Evolutionary conservation across 2,329 filamentous ascomycete species (phyloP).

Genomic region (Cadophora gregata): DNA sequence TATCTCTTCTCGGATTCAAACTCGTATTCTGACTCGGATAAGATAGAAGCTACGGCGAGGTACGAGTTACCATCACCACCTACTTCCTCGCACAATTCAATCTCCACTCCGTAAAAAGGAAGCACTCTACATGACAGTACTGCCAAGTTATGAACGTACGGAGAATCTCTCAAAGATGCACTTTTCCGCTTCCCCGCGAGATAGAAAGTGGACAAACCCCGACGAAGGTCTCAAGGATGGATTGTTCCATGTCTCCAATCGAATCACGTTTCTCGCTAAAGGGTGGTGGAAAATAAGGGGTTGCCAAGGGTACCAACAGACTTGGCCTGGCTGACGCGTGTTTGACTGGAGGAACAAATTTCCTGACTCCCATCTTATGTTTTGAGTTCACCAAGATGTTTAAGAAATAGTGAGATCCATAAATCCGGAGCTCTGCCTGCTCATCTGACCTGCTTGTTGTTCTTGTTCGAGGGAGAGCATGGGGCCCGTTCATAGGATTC

Average conservation of each 20-base stretch:
- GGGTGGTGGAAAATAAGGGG: constrained; percentile 11
- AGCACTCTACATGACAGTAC: constrained; percentile 8
- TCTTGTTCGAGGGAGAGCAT: not conserved
- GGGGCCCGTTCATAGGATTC: not conserved
- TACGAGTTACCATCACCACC: not conserved
- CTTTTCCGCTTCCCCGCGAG: not conserved
- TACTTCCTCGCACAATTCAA: not conserved
- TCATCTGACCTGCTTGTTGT: not conserved
- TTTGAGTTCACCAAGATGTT: not conserved
- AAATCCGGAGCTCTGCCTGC: not conserved
- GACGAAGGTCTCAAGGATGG: not conserved
- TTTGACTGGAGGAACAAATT: constrained; percentile 10
- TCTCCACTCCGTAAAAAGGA: constrained; percentile 5
- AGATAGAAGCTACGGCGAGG: not conserved
- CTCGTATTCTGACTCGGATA: too few species aligned
- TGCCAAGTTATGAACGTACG: constrained; percentile 5
- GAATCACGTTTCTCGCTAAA: constrained; percentile 11
- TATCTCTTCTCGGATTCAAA: not conserved
- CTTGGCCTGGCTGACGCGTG: not conserved
- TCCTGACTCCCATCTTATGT: not conserved
- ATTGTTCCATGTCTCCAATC: constrained; percentile 2
- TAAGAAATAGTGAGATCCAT: not conserved
- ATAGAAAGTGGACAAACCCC: not conserved
- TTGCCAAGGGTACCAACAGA: constrained; percentile 4
- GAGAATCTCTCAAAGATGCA: not conserved